These are phyloP conservation scores for Entomortierella parvispora DNA, from an alignment of 192 early-diverging fungal species.

Conservation along the genomic window DNA sequence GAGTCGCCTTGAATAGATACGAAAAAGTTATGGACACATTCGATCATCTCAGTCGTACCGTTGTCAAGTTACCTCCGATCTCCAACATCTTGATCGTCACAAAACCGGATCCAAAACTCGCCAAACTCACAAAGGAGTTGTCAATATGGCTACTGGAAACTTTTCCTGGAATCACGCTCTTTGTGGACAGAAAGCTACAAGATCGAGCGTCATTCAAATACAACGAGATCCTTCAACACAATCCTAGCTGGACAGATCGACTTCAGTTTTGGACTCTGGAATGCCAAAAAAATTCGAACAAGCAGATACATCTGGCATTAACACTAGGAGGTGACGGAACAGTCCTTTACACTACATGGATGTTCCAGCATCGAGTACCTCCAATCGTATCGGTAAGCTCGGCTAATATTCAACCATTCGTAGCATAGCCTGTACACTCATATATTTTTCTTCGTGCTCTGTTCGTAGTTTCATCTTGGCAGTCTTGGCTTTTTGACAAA, in stretches of 20 bases:
- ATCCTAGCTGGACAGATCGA: conserved; percentile 30
- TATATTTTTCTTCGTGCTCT: too few species aligned
- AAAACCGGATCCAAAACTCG: conserved; percentile 47
- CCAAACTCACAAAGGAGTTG: conserved; percentile 36
- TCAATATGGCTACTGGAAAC: conserved; percentile 26
- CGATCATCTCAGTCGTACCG: conserved; percentile 22
- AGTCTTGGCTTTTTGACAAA: conserved; percentile 93
- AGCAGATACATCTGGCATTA: conserved; percentile 40
- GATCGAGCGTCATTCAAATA: conserved; percentile 33
- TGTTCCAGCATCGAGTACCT: conserved; percentile 85
- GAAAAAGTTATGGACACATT: conserved; percentile 45
- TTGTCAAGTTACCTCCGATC: conserved; percentile 47
- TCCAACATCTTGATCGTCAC: conserved; percentile 47
- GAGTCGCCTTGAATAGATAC: conserved; percentile 13
- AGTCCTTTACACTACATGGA: conserved; percentile 88
- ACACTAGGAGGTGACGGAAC: conserved; percentile 93
- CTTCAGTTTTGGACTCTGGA: conserved; percentile 36
- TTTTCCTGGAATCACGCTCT: conserved; percentile 31
- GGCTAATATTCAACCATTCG: neutral
- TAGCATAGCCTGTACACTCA: too few species aligned
- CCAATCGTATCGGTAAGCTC: conserved; percentile 71
- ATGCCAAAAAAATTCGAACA: conserved; percentile 12
- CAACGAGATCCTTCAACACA: conserved; percentile 12
- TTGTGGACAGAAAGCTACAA: conserved; percentile 37
- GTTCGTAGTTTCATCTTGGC: conserved; percentile 83